These are phyloP conservation scores for Boletellus sp. DNA, from an alignment of 768 basidiomycete species.

Conservation along the genomic window DNA sequence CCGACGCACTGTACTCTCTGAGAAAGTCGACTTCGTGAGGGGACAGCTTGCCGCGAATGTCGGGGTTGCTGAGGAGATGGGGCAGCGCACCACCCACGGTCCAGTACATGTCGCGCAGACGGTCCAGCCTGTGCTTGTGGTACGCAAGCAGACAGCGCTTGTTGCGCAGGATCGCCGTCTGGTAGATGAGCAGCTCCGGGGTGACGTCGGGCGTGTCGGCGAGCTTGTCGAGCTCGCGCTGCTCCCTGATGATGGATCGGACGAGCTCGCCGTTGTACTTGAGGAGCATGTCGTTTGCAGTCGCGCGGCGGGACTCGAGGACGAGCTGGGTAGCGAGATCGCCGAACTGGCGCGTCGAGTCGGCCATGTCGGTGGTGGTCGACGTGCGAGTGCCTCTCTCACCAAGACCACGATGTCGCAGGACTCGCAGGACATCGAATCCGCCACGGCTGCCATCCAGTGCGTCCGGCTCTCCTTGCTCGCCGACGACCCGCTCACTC, in stretches of 20 bases:
- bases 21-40: slow-evolving; percentile 85
- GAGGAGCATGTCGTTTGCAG: slow-evolving; percentile 74
- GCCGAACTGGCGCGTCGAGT: slow-evolving; percentile 60
- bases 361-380: slow-evolving; percentile 32
- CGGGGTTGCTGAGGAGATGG: slow-evolving; percentile 65
- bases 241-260: slow-evolving; percentile 83
- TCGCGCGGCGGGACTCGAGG: slow-evolving; percentile 81
- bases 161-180: slow-evolving; percentile 87
- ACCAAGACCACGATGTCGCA: slow-evolving; percentile 27
- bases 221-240: slow-evolving; percentile 76
- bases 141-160: slow-evolving; percentile 96
- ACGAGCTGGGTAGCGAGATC: slow-evolving; percentile 89
- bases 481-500: not conserved
- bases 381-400: not conserved
- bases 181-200: slow-evolving; percentile 69
- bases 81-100: slow-evolving; percentile 81
- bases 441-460: slow-evolving; percentile 41
- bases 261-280: slow-evolving; percentile 93
- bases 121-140: slow-evolving; percentile 80
- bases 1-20: slow-evolving; percentile 70
- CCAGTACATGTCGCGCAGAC: slow-evolving; percentile 89
- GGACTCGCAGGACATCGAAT: slow-evolving; percentile 47
- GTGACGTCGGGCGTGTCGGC: slow-evolving; percentile 47
- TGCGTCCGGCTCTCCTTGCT: slow-evolving; percentile 19
- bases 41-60: slow-evolving; percentile 69